Evolutionary conservation across 2,329 filamentous ascomycete genomes (phyloP), one percentile per base, ranked within the genome.

Genomic region (Chaetomiaceae sp.): DNA sequence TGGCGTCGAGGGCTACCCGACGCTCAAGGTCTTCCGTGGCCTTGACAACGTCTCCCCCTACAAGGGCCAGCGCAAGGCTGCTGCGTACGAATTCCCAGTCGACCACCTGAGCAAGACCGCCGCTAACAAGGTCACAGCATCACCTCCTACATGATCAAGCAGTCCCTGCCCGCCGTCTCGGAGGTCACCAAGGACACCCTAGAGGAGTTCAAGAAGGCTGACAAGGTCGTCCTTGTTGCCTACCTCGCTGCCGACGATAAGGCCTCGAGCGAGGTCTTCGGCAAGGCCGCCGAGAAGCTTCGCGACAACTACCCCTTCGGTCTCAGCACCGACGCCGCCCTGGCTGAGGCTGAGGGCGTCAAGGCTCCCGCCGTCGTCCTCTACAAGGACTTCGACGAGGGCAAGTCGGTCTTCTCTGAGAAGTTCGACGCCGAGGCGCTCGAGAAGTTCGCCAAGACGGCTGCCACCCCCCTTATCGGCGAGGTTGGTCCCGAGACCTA

Each of bases 401-500:
- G 91, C 76, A 96, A 96, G 83, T 83, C 84, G 65, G 77, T 85
- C 64, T 96, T 88, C 77, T 77, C 81, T 18, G 87, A 90, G 63
- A 85, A 89, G 71, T 91, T 97, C 66, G 87, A 90, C 37, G 80
- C 80, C 56, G 89, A 91, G 57, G 82, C 83, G 48, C 90, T 99
- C 66, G 81, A 84, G 68, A 79, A 79, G 62, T 99, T 96, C 75
- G 84, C 88, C 71, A 91, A 90, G 80, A 85, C 83, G 44, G 78
- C 90, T 56, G 85, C 91, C 63, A 95, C 88, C 56, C 94, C 94
- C 60, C 79, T 99, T 66, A 86, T 99, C 61, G 94, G 94, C 58
- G 94, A 96, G 77, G 87, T 99, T 64, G 92, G 92, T 65, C 94
- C 94, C 58, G 94, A 97, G 73, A 99, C 94, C 61, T 99, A 99